Conservation (phyloP, 2,329 filamentous ascomycete species). For the Cytospora leucostoma region DNA sequence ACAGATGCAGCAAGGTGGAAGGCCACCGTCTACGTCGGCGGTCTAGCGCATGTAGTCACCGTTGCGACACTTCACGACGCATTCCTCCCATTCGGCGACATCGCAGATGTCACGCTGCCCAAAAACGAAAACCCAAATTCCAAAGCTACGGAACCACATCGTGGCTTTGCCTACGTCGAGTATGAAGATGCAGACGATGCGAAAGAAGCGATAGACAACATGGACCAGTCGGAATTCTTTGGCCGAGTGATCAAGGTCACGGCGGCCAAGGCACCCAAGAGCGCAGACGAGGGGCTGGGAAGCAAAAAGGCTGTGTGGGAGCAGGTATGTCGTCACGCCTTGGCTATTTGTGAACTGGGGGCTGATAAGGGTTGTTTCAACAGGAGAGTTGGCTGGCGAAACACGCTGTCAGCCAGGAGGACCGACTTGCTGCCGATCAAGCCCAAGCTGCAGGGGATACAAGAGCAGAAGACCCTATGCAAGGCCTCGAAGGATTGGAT, state of each 20-base stretch:
- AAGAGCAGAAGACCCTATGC: constrained; percentile 82
- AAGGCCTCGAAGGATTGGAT: constrained; percentile 88
- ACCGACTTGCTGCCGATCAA: constrained; percentile 61
- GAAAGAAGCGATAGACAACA: constrained; percentile 95
- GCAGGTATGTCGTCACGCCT: constrained; percentile 63
- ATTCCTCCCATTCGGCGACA: constrained; percentile 96
- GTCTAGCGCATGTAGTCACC: constrained; percentile 78
- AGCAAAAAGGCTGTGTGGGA: constrained; percentile 97
- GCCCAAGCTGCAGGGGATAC: constrained; percentile 51
- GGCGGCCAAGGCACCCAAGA: constrained; percentile 88
- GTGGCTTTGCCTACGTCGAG: constrained; percentile 96
- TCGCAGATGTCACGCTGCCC: constrained; percentile 86
- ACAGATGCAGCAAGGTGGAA: constrained; percentile 83
- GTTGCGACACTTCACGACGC: constrained; percentile 78
- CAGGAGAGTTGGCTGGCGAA: constrained; percentile 94
- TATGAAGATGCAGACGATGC: constrained; percentile 86
- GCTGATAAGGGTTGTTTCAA: constrained; percentile 25
- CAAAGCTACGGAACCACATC: constrained; percentile 75
- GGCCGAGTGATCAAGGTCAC: constrained; percentile 91
- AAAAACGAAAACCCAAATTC: constrained; percentile 83
- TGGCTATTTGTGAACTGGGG: background rate
- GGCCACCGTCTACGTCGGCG: constrained; percentile 89
- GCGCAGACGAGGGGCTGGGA: constrained; percentile 80
- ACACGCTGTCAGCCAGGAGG: constrained; percentile 81
- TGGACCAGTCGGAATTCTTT: constrained; percentile 96